Percentiles rank a stretch among this genome's conserved stretches.
Conservation (phyloP, 371 early-diverging fungal species). For the Circinella umbellata region DNA sequence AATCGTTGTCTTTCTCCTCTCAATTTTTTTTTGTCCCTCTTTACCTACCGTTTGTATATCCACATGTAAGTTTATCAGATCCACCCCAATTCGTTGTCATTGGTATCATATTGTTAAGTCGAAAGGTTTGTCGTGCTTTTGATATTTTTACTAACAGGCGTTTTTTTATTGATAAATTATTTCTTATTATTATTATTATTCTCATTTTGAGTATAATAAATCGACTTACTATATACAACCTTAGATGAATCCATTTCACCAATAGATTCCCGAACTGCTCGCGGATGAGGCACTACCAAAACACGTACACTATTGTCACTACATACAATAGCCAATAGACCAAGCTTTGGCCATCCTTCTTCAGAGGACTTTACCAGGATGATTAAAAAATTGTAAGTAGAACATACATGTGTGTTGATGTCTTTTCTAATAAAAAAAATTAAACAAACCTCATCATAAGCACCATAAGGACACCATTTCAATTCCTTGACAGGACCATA, state of each 20-base stretch:
- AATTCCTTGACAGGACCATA: conserved; percentile 57
- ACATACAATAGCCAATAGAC: conserved; percentile 59
- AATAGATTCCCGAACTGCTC: conserved; percentile 25
- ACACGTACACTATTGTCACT: conserved; percentile 61
- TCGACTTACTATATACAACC: conserved; percentile 34
- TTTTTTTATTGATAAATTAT: not conserved
- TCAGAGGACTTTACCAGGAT: not conserved
- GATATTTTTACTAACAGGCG: conserved; percentile 26
- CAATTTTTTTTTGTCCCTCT: not conserved
- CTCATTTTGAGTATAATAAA: not conserved
- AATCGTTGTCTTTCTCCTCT: not conserved
- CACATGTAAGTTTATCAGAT: conserved; percentile 28
- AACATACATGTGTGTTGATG: not conserved
- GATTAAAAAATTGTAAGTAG: not conserved
- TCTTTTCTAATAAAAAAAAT: too few relatives aligned
- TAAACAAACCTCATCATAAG: conserved; percentile 40
- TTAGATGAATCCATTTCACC: conserved; percentile 10
- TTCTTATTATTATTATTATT: not conserved
- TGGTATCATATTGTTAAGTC: conserved; percentile 13
- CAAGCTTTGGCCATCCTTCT: conserved; percentile 44
- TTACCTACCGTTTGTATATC: conserved; percentile 29
- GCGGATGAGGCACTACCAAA: conserved; percentile 63
- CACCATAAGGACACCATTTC: conserved; percentile 64
- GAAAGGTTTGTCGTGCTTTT: conserved; percentile 21
- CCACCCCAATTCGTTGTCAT: conserved; percentile 36